phyloP scores from a whole-genome alignment of 495 filamentous ascomycete species.

The Neurospora sp. region DNA sequence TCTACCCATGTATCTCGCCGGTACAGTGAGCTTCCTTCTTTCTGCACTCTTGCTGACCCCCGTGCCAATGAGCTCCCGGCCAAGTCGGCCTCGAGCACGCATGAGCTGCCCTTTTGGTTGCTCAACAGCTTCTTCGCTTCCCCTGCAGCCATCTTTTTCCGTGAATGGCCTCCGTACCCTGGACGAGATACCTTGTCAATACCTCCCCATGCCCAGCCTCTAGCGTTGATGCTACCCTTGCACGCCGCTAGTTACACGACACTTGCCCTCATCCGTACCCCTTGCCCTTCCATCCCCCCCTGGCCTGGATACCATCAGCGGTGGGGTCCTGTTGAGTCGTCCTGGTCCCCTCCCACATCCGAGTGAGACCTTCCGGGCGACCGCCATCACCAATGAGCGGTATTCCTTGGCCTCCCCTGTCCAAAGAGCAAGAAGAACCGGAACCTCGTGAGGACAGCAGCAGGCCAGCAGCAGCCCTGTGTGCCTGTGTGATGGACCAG shows the following conservation, averaged over 20 bases:
- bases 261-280: background rate
- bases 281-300: background rate
- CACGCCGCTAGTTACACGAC: background rate
- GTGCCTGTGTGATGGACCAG: background rate
- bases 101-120: slow-evolving; percentile 27
- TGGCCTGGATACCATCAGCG: slow-evolving; percentile 4
- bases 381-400: slow-evolving; percentile 35
- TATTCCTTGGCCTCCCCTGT: slow-evolving; percentile 2
- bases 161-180: slow-evolving; percentile 12
- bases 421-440: slow-evolving; percentile 1
- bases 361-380: slow-evolving; percentile 31
- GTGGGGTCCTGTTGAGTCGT: slow-evolving; percentile 21
- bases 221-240: background rate
- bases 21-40: slow-evolving; percentile 10
- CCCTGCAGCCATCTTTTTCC: slow-evolving; percentile 23
- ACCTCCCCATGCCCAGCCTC: slow-evolving; percentile 10
- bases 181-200: slow-evolving; percentile 15
- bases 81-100: slow-evolving; percentile 16
- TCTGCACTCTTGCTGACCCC: slow-evolving; percentile 15
- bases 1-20: slow-evolving; percentile 9
- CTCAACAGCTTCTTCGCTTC: slow-evolving; percentile 16
- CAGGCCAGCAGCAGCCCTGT: background rate
- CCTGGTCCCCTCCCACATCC: slow-evolving; percentile 19
- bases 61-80: slow-evolving; percentile 20
- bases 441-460: background rate